Evolutionary conservation across 2,329 filamentous ascomycete species (phyloP).

Genomic region (Teratosphaeria destructans): DNA sequence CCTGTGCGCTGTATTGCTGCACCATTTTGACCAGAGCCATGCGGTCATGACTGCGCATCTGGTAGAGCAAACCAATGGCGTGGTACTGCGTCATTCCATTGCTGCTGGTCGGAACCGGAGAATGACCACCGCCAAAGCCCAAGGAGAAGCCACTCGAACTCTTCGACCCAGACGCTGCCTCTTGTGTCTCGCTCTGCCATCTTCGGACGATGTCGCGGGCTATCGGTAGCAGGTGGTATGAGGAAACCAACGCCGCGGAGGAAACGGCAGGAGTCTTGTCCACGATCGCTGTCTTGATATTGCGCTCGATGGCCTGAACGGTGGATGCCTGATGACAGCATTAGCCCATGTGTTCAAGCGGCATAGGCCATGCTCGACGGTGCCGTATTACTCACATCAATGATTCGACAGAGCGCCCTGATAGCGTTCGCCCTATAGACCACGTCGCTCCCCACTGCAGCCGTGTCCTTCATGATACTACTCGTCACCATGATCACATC

Average conservation of each 20-base stretch:
- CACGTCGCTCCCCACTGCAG: constrained; percentile 84
- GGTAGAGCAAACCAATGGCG: constrained; percentile 91
- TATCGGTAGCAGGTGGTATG: constrained; percentile 94
- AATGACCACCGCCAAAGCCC: constrained; percentile 67
- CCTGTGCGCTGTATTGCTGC: constrained; percentile 90
- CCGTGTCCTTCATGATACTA: constrained; percentile 99
- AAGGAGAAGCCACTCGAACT: constrained; percentile 82
- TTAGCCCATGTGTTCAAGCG: neutral
- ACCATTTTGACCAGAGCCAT: constrained; percentile 99
- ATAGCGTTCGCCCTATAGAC: constrained; percentile 95
- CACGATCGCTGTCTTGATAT: constrained; percentile 98
- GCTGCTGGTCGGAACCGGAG: constrained; percentile 54
- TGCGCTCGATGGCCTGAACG: constrained; percentile 92
- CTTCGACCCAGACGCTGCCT: constrained; percentile 84
- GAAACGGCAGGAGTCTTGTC: constrained; percentile 98
- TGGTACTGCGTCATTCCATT: constrained; percentile 99
- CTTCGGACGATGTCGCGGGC: constrained; percentile 89
- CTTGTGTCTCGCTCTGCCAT: constrained; percentile 98
- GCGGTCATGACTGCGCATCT: constrained; percentile 93
- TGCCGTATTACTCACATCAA: constrained; percentile 56
- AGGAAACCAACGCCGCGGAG: constrained; percentile 89
- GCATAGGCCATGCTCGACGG: too few species aligned
- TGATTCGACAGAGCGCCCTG: constrained; percentile 87
- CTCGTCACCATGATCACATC: constrained; percentile 99
- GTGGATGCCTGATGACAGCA: constrained; percentile 61